Percentiles rank a stretch among this genome's conserved stretches.
Evolutionary conservation across 2,329 filamentous ascomycete species (phyloP).

Genomic region (Epichloe hybrida): DNA sequence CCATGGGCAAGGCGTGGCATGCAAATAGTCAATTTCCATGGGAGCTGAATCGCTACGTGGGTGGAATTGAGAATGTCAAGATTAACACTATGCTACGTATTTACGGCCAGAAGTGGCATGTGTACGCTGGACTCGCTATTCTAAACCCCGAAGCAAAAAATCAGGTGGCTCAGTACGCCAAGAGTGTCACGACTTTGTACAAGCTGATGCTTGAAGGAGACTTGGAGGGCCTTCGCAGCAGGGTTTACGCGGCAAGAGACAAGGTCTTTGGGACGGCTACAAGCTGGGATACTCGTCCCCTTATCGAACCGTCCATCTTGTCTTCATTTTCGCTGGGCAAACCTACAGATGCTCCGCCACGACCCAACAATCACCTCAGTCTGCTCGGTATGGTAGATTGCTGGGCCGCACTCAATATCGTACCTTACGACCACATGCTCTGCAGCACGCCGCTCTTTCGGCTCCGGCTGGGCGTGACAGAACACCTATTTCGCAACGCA

Average conservation of each 20-base stretch:
- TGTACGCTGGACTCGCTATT: slow-evolving; percentile 94
- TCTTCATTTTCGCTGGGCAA: slow-evolving; percentile 79
- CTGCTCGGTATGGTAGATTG: slow-evolving; percentile 96
- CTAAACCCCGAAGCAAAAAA: slow-evolving; percentile 80
- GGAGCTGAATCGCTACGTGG: slow-evolving; percentile 90
- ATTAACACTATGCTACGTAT: slow-evolving; percentile 97
- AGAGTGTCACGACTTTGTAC: slow-evolving; percentile 84
- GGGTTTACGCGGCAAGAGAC: slow-evolving; percentile 53
- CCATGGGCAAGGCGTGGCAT: slow-evolving; percentile 97
- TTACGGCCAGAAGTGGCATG: slow-evolving; percentile 98
- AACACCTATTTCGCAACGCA: slow-evolving; percentile 81
- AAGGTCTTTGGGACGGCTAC: slow-evolving; percentile 63
- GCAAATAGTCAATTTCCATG: slow-evolving; percentile 92
- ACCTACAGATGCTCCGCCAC: slow-evolving; percentile 39
- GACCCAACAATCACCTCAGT: slow-evolving; percentile 87
- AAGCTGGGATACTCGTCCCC: slow-evolving; percentile 46
- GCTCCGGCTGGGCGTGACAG: slow-evolving; percentile 91
- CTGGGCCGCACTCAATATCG: slow-evolving; percentile 86
- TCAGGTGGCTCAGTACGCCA: slow-evolving; percentile 90
- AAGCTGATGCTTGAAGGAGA: slow-evolving; percentile 92
- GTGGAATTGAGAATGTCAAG: slow-evolving; percentile 97
- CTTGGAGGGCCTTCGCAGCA: slow-evolving; percentile 53
- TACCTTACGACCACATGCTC: slow-evolving; percentile 99
- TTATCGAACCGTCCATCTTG: slow-evolving; percentile 72
- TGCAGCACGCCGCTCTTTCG: slow-evolving; percentile 96